Base-by-base conservation (phyloP, 106 monocot genomes). In the Acanthochlamys bracteata region DNA sequence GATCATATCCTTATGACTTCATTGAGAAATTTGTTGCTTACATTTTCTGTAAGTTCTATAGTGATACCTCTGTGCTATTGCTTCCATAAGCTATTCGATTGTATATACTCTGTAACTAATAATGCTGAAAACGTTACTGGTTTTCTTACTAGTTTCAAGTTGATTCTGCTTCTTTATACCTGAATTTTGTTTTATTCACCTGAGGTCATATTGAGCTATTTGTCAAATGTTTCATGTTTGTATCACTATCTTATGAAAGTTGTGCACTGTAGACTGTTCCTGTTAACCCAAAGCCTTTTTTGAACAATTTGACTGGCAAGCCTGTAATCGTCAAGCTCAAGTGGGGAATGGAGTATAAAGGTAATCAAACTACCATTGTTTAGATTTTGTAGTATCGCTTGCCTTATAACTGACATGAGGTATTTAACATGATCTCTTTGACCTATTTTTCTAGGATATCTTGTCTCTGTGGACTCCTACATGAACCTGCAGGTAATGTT, bases 321-420 rank as follows among this genome's bases (percentile, higher is more conserved):
- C 84, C 76, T 68, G 94, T 94, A 55, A 94, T 94, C 66, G 94
- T 86, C 33, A 90, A 94, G 33, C 81, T 94, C 12, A 89, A 94
- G 61, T 94, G 94, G 94, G 94, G 94, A 67, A 94, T 94, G 94
- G 94, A 94, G 66, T 94, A 94, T 52, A 94, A 94, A 86, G 94
- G 93, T 84, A 64, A 51, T 20, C 51, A 72, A 12, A 41, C 20
- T 15, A 2, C 43, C 7, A 41, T 55, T 24, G 11, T 66, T 68
- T 49, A 14, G 49, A 3, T 49, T 49, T 10, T 17, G n/a, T 49
- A 33, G 49, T 3, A 10, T 49, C 9, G 17, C 49, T 10, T 49
- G 17, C 6, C 2, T 49, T 49, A 49, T 49, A 49, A 49, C 49
- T 49, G 49, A 49, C 2, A 49, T 49, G 1, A 14, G 49, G 33